These are phyloP conservation scores for Backusella liffmaniae DNA, from an alignment of 192 early-diverging fungal genomes.

Conservation along the genomic window DNA sequence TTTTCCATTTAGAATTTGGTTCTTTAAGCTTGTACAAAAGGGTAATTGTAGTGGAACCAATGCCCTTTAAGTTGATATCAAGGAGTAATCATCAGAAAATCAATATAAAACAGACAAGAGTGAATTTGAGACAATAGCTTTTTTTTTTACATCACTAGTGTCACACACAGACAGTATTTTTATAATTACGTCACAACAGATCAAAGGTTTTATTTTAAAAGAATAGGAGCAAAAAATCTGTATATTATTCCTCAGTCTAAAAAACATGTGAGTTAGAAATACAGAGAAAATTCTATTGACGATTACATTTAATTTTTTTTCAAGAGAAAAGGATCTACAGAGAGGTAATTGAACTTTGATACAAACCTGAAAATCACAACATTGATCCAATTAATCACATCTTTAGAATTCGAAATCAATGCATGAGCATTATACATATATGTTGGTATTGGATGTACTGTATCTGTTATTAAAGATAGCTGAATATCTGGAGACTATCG, in stretches of 20 bases:
- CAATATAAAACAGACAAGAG: background rate
- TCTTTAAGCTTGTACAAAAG: background rate
- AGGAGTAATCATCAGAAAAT: no score
- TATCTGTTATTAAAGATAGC: background rate
- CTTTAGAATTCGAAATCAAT: background rate
- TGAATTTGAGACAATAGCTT: background rate
- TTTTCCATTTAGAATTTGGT: background rate
- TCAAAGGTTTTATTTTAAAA: background rate
- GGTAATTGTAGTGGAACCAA: background rate
- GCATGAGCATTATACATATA: background rate
- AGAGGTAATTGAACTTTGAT: background rate
- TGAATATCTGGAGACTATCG: no score
- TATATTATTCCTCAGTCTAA: no score
- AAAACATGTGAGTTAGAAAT: no score
- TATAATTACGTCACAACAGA: background rate
- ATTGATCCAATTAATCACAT: background rate
- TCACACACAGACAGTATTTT: background rate
- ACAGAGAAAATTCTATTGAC: background rate
- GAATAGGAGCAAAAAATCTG: no score
- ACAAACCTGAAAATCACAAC: background rate
- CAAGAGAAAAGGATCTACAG: background rate
- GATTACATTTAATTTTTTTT: background rate
- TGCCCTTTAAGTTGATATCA: background rate
- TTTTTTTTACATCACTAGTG: background rate
- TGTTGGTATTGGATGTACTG: background rate